Base-by-base conservation (phyloP, 2,329 filamentous ascomycete species). In the Arachnomyces sp. region DNA sequence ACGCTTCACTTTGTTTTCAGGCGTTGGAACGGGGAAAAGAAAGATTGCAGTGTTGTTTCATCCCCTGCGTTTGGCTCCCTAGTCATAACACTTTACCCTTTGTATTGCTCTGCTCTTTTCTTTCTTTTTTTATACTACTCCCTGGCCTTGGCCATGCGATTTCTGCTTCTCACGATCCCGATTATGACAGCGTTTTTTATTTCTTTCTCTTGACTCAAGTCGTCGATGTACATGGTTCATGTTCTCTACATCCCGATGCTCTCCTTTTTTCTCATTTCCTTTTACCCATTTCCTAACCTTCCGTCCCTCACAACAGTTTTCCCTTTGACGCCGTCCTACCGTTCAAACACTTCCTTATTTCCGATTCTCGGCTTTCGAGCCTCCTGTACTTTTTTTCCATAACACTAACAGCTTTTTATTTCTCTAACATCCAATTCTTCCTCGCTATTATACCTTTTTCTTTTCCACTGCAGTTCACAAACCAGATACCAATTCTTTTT, bases 211-310 rank as follows among this genome's bases (percentile, higher is more conserved):
- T 31, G 9, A 16, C 31, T 36, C 21, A 25, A 25, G 21, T 25
- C 21, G 38, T 34, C 30, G 38, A 45, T 47, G 44, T 46, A 43
- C 44, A 44, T 52, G 44, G 34, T 37, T 38, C 38, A 42, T 35
- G 12, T 28, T 28, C 25, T 32, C 16, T 16, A 12, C 14, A 31
- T 21, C 17, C 33, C 25, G 15, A 32, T 32, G 46, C 32, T 32
- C 39, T 38, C 29, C 43, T 29, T 29, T 18, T 52, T 40, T 40
- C 43, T 47, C 47, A 40, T 31, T 34, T 39, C 18, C 7, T 18
- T 31, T n/a, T 13, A 3, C 17, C 28, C 25, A 37, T 33, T 38
- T 9, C 21, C 21, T 25, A 5, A 9, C 9, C 21, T 25, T 25
- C 21, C 21, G 21, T 25, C 21, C 9, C 21, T 25, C 21, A 25